Evolutionary conservation across 176 grass and related monocot genomes (phyloP).

Genomic region (Rhynchospora breviuscula): DNA sequence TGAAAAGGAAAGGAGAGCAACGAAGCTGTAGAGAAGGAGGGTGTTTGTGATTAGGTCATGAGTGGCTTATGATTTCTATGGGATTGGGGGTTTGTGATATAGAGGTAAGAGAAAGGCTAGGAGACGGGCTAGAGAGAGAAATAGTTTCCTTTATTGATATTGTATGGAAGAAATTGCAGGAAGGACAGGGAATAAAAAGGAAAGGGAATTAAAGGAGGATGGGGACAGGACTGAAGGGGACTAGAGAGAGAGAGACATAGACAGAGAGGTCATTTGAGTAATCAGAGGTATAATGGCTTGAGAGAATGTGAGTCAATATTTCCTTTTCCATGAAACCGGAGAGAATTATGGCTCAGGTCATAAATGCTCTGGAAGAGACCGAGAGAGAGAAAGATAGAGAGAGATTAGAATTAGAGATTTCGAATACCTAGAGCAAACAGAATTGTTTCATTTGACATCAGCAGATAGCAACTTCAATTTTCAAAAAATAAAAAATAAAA

Average conservation of each 20-base stretch:
- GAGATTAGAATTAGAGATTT: constrained; percentile 13
- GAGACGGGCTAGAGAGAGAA: neutral
- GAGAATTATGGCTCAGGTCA: constrained; percentile 21
- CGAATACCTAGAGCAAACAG: constrained; percentile 10
- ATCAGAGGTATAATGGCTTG: constrained; percentile 28
- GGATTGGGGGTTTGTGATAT: constrained; percentile 29
- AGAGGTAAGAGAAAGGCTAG: constrained; percentile 4
- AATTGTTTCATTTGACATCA: constrained; percentile 27
- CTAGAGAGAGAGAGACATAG: constrained; percentile 24
- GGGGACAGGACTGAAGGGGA: constrained; percentile 18
- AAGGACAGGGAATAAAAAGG: constrained; percentile 32
- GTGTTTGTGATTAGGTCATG: constrained; percentile 77
- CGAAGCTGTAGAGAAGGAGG: constrained; percentile 19
- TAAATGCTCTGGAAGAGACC: constrained; percentile 2
- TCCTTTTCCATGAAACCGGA: constrained; percentile 27
- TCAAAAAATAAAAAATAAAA: too few species aligned
- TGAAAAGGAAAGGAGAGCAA: constrained; percentile 21
- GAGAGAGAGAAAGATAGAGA: neutral
- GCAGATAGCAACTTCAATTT: constrained; percentile 19
- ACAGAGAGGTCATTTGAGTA: neutral
- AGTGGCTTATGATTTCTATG: constrained; percentile 63
- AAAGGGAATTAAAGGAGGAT: constrained; percentile 17
- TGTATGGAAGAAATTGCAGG: constrained; percentile 30
- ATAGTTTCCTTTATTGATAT: constrained; percentile 27
- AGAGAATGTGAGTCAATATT: constrained; percentile 29